Evolutionary conservation across 1,139 yeast species (phyloP).

Genomic region (Hansenula lynferdii): DNA sequence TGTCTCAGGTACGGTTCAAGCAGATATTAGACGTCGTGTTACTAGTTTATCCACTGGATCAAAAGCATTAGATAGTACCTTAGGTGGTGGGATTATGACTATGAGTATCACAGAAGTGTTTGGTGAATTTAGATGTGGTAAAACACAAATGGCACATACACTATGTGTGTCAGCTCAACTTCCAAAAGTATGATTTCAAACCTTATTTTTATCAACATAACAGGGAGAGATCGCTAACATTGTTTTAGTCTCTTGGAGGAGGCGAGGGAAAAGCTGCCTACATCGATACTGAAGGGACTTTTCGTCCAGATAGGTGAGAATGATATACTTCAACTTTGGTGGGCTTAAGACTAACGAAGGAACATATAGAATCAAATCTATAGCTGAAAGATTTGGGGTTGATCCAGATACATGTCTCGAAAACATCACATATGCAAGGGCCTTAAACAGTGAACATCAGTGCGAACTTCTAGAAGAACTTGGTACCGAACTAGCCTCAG

Average conservation of each 20-base stretch:
- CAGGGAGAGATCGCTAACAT: too few relatives aligned
- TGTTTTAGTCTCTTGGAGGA: slow-evolving; percentile 45
- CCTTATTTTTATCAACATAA: neutral
- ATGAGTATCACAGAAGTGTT: slow-evolving; percentile 62
- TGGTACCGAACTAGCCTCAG: slow-evolving; percentile 45
- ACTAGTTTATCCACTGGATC: slow-evolving; percentile 49
- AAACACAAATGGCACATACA: slow-evolving; percentile 57
- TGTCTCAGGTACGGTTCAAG: slow-evolving; percentile 48
- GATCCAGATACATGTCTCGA: slow-evolving; percentile 50
- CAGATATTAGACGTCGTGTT: slow-evolving; percentile 44
- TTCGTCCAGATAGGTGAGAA: slow-evolving; percentile 42
- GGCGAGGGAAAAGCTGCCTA: slow-evolving; percentile 60
- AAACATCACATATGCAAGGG: slow-evolving; percentile 53
- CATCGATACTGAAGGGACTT: slow-evolving; percentile 59
- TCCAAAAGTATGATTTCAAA: slow-evolving; percentile 33
- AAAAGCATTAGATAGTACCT: slow-evolving; percentile 44
- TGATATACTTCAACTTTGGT: neutral
- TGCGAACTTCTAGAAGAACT: slow-evolving; percentile 51
- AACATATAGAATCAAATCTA: slow-evolving; percentile 40
- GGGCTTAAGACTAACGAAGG: neutral
- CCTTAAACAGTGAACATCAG: slow-evolving; percentile 57
- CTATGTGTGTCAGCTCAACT: slow-evolving; percentile 56
- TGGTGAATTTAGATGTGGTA: slow-evolving; percentile 61
- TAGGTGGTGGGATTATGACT: slow-evolving; percentile 57
- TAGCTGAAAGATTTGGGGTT: slow-evolving; percentile 49